A percentile compares a stretch with the other conserved stretches of the same genome.
Conservation (phyloP, 208 protist species). For the Acanthamoeba sp. region DNA sequence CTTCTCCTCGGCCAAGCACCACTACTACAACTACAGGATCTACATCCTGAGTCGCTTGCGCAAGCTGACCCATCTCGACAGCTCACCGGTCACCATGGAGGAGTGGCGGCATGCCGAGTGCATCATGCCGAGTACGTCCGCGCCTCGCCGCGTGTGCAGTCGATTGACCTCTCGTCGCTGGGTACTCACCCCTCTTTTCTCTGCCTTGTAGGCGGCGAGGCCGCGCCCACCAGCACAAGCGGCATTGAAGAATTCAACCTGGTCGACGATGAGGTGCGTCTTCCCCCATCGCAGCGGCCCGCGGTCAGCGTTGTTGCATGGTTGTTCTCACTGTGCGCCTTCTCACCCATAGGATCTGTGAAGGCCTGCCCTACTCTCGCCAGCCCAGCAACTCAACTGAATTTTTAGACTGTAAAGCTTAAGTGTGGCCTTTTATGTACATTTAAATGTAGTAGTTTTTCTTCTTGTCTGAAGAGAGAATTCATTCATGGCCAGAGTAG, state of each 20-base stretch:
- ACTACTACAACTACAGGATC: slow-evolving; percentile 75
- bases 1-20: slow-evolving; percentile 65
- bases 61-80: slow-evolving; percentile 62
- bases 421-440: too few relatives aligned
- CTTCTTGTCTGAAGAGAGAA: too few relatives aligned
- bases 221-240: not conserved
- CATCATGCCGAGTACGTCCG: slow-evolving; percentile 31
- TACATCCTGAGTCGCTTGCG: slow-evolving; percentile 66
- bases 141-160: too few relatives aligned
- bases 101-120: slow-evolving; percentile 70
- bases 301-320: too few relatives aligned
- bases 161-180: not conserved
- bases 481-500: too few relatives aligned
- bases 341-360: too few relatives aligned
- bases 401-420: too few relatives aligned
- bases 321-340: too few relatives aligned
- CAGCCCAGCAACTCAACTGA: too few relatives aligned
- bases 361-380: too few relatives aligned
- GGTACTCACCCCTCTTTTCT: not conserved
- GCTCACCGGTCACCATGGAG: slow-evolving; percentile 71
- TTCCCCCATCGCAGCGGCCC: too few relatives aligned
- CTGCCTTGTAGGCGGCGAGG: not conserved
- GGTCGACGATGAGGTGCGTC: slow-evolving; percentile 29
- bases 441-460: too few relatives aligned
- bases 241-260: slow-evolving; percentile 29